Evolutionary conservation across 2,329 filamentous ascomycete genomes (phyloP), one percentile per base, ranked within the genome.

Genomic region (Colletotrichum echinochloae): DNA sequence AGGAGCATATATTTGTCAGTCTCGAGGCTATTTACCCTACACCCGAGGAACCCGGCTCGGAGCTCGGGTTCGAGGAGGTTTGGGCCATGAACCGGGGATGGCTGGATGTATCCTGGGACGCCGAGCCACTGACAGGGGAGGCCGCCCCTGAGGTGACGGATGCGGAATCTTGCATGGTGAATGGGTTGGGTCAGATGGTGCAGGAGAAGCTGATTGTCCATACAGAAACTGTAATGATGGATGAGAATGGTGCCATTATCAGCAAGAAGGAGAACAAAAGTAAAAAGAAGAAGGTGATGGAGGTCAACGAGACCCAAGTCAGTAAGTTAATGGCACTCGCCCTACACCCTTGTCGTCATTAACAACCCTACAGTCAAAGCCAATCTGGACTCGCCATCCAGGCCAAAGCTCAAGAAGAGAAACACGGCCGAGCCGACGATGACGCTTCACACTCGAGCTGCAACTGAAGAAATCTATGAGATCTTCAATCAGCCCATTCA

Each of bases 391-490:
- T 98, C 95, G 2, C 95, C 95, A 0, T 93, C 93, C 0, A 89
- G 91, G n/a, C 90, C 90, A 5, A 98, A 97, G 80, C 87, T 95
- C 65, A 92, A 91, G 73, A 93, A 93, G 79, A 96, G 92, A 79
- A 91, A 90, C 74, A 74, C 81, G 2, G 84, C 87, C 61, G 95
- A 98, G 80, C 93, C 95, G n/a, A 99, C 96, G 1, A 98, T 99
- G 95, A 99, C 96, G 0, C 89, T 99, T 74, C 94, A 98, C 78
- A 99, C 96, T 16, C 93, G 90, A 75, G 95, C 96, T 74, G 96
- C 96, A 5, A 98, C 95, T 72, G 95, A 98, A 75, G 96, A 99
- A 75, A 98, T 99, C 62, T 98, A 98, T 77, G 94, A 94, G 68
- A 94, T 99, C 57, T 99, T 98, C 82, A 98, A 96, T 77, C 93